Evolutionary conservation across 495 filamentous ascomycete species (phyloP).

Genomic region (Neurospora sp.): DNA sequence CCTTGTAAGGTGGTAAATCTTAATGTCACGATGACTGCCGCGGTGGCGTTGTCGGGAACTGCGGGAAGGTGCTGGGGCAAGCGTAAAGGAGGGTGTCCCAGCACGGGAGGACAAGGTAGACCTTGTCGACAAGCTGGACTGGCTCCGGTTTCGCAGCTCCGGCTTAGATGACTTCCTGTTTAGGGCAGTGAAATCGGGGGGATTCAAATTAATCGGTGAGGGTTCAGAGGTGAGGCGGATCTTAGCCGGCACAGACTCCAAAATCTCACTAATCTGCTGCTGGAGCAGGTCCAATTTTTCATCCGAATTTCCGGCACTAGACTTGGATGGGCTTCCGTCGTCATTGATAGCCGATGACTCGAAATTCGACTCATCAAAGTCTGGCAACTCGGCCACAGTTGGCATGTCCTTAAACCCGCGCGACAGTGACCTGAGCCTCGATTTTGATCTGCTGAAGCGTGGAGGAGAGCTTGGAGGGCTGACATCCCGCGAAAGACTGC

Average conservation of each 20-base stretch:
- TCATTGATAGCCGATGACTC: constrained; percentile 13
- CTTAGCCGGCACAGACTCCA: constrained; percentile 67
- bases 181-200: constrained; percentile 37
- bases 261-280: constrained; percentile 73
- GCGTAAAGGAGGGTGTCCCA: constrained; percentile 58
- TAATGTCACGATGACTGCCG: constrained; percentile 55
- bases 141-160: constrained; percentile 28
- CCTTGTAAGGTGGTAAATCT: constrained; percentile 87
- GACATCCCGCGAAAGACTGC: constrained; percentile 21
- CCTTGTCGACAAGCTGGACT: constrained; percentile 31
- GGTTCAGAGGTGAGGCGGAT: constrained; percentile 61
- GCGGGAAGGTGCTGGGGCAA: constrained; percentile 49
- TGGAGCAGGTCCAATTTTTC: constrained; percentile 53
- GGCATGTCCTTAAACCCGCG: constrained; percentile 35
- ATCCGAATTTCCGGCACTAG: constrained; percentile 31
- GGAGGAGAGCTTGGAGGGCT: constrained; percentile 36
- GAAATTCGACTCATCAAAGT: constrained; percentile 7
- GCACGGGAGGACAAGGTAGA: constrained; percentile 38
- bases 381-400: constrained; percentile 26
- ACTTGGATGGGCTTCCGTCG: constrained; percentile 22
- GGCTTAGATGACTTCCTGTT: constrained; percentile 24
- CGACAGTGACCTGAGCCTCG: constrained; percentile 29
- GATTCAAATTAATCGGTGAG: constrained; percentile 34
- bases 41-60: constrained; percentile 32
- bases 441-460: constrained; percentile 13